phyloP scores from a whole-genome alignment of 805 yeast species.

The Candida morakotiae region DNA sequence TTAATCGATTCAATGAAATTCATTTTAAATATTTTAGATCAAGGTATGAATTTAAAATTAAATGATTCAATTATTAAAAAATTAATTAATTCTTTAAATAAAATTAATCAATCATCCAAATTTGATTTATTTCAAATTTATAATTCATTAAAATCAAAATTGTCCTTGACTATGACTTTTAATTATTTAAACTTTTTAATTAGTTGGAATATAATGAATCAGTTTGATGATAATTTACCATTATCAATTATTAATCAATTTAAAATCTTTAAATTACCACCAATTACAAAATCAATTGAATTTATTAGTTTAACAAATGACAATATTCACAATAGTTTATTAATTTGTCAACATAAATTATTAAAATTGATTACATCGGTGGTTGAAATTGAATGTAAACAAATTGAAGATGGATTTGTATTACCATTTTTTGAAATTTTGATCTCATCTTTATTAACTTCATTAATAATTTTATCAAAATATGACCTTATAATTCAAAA shows the following conservation, averaged over 20 bases:
- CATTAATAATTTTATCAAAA: constrained; percentile 7
- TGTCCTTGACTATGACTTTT: constrained; percentile 15
- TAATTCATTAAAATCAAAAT: constrained; percentile 16
- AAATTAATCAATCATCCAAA: constrained; percentile 8
- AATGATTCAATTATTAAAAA: neutral
- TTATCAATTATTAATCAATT: constrained; percentile 12
- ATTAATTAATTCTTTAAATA: constrained; percentile 1
- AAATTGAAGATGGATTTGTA: constrained; percentile 11
- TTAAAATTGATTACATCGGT: constrained; percentile 1
- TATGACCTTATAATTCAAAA: neutral
- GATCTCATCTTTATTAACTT: constrained; percentile 14
- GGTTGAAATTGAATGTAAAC: constrained; percentile 13
- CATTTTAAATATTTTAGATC: constrained; percentile 20
- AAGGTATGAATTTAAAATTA: constrained; percentile 9
- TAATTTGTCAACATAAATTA: constrained; percentile 4
- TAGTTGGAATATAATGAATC: constrained; percentile 11
- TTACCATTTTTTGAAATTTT: constrained; percentile 13
- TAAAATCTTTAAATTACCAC: constrained; percentile 20
- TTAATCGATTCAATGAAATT: constrained; percentile 13
- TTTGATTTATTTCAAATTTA: constrained; percentile 14
- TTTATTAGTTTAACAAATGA: neutral
- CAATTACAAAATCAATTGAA: constrained; percentile 24
- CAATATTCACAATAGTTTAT: constrained; percentile 2
- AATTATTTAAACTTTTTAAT: constrained; percentile 16
- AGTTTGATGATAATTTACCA: constrained; percentile 11